Percentiles rank a stretch among this genome's conserved stretches.
Evolutionary conservation across 2,329 filamentous ascomycete genomes (phyloP).

Genomic region (Leptosphaerulina australis): DNA sequence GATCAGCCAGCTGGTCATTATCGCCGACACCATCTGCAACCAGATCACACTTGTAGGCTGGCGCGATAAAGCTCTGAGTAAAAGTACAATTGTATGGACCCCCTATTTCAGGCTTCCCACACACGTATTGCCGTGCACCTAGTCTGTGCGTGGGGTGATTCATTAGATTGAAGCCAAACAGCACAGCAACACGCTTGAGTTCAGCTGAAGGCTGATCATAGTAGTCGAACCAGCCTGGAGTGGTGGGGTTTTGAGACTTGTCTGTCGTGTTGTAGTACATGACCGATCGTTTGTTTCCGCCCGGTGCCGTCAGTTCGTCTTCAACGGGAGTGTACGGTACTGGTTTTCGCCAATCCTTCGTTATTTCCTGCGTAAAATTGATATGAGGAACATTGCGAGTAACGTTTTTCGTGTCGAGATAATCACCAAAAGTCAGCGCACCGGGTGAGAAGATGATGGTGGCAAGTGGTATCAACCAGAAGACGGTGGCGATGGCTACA

Average conservation of each 20-base stretch:
- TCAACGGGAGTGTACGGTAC: constrained; percentile 1
- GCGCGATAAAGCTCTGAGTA: constrained; percentile 36
- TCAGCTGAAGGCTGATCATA: constrained; percentile 45
- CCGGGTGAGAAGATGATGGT: constrained; percentile 49
- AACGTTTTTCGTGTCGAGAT: constrained; percentile 22
- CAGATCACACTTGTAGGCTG: constrained; percentile 43
- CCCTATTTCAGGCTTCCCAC: constrained; percentile 26
- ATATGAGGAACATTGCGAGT: constrained; percentile 32
- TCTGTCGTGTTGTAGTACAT: constrained; percentile 47
- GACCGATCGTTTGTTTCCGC: constrained; percentile 34
- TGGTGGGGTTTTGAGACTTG: constrained; percentile 3
- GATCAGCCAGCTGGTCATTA: constrained; percentile 23
- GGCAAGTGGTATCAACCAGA: constrained; percentile 47
- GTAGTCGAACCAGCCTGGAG: constrained; percentile 42
- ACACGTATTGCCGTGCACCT: constrained; percentile 46
- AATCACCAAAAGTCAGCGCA: constrained; percentile 46
- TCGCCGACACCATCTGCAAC: constrained; percentile 33
- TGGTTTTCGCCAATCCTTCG: constrained; percentile 40
- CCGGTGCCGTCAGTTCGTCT: constrained; percentile 26
- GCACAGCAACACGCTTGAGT: constrained; percentile 35
- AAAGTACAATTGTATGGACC: constrained; percentile 46
- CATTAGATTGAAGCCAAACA: constrained; percentile 40
- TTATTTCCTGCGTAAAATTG: constrained; percentile 42
- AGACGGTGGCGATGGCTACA: constrained; percentile 36
- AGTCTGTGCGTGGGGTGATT: constrained; percentile 31